Percentiles rank a stretch among this genome's conserved stretches.
These are phyloP conservation scores for Epichloe hybrida DNA, from an alignment of 2,329 filamentous ascomycete genomes.

Conservation along the genomic window DNA sequence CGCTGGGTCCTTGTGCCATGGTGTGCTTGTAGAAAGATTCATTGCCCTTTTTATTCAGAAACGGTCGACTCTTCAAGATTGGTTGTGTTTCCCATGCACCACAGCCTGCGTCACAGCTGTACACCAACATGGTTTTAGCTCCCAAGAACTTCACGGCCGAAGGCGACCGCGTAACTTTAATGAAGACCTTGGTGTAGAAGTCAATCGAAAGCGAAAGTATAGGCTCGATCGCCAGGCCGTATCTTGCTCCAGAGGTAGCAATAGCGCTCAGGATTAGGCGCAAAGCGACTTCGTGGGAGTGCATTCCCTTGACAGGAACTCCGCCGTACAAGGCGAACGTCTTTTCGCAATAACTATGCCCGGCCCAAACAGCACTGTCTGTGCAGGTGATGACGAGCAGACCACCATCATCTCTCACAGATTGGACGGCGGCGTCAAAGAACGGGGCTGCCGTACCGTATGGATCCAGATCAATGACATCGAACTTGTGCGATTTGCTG, in stretches of 20 bases:
- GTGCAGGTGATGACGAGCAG: slow-evolving; percentile 93
- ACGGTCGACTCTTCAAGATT: slow-evolving; percentile 54
- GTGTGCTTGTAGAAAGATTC: slow-evolving; percentile 65
- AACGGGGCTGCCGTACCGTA: slow-evolving; percentile 92
- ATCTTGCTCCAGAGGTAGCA: slow-evolving; percentile 65
- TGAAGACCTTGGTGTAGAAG: slow-evolving; percentile 85
- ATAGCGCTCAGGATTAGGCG: slow-evolving; percentile 76
- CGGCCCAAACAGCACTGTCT: slow-evolving; percentile 89
- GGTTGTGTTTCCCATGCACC: slow-evolving; percentile 82
- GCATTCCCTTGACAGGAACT: slow-evolving; percentile 67
- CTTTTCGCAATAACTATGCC: slow-evolving; percentile 88
- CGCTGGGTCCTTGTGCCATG: slow-evolving; percentile 56
- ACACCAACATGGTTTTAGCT: slow-evolving; percentile 84
- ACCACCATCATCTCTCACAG: slow-evolving; percentile 70
- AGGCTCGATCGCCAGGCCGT: slow-evolving; percentile 81
- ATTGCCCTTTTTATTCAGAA: slow-evolving; percentile 58
- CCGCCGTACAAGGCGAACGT: slow-evolving; percentile 89
- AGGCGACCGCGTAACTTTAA: slow-evolving; percentile 66
- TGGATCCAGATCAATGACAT: slow-evolving; percentile 92
- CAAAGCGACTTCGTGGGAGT: slow-evolving; percentile 81
- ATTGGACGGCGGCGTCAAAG: slow-evolving; percentile 79
- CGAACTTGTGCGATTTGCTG: slow-evolving; percentile 46
- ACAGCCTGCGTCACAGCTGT: slow-evolving; percentile 82
- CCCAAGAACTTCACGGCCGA: slow-evolving; percentile 81
- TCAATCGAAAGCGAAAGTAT: slow-evolving; percentile 89